Evolutionary conservation across 306 rosid species (phyloP).

Genomic region (Castanospermum australe): DNA sequence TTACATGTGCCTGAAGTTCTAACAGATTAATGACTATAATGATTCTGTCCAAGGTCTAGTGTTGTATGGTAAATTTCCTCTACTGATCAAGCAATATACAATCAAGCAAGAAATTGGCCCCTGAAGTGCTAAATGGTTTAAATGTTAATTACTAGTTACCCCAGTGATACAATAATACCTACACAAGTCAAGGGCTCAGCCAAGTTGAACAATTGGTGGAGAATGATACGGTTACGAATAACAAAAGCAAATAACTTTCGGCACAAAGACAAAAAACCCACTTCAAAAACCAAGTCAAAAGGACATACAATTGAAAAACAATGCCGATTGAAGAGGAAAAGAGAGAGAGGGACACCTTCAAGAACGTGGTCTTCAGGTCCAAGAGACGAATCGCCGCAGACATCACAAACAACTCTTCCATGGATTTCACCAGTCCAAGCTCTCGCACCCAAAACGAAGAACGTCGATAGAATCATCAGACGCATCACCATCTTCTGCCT

Average conservation of each 20-base stretch:
- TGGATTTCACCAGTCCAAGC: slow-evolving; percentile 98
- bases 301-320: background rate
- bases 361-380: slow-evolving; percentile 93
- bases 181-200: background rate
- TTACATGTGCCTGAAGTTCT: background rate
- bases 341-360: slow-evolving; percentile 53
- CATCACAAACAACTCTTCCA: slow-evolving; percentile 91
- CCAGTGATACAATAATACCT: background rate
- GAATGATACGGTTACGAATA: background rate
- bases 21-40: background rate
- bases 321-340: background rate
- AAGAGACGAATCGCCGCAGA: slow-evolving; percentile 82
- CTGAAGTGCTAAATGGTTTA: background rate
- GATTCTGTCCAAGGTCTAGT: background rate
- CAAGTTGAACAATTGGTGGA: background rate
- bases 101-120: background rate
- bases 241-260: background rate
- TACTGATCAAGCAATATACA: background rate
- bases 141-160: background rate
- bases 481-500: slow-evolving; percentile 33
- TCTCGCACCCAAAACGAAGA: slow-evolving; percentile 40
- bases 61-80: background rate
- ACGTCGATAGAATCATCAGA: slow-evolving; percentile 35
- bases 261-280: background rate
- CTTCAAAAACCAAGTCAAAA: background rate